Percentiles rank a stretch among this genome's conserved stretches.
Conservation (phyloP, 2,329 filamentous ascomycete genomes). For the Aureobasidium vineae region DNA sequence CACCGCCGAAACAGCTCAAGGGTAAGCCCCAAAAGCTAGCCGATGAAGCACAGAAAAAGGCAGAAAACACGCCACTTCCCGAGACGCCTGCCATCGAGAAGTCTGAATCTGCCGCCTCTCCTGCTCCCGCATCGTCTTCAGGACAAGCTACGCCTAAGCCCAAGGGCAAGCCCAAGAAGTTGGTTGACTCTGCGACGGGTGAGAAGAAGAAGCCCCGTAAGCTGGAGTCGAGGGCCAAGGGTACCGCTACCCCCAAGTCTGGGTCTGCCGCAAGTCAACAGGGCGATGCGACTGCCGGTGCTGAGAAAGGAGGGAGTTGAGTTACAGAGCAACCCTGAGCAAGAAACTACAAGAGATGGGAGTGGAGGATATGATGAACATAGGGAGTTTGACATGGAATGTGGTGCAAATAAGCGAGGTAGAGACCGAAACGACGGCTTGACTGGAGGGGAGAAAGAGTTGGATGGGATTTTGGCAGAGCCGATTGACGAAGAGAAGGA, state of each 20-base stretch:
- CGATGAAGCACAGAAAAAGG: constrained; percentile 18
- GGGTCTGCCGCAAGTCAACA: constrained; percentile 14
- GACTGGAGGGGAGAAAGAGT: neutral
- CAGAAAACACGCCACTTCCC: constrained; percentile 5
- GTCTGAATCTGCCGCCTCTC: constrained; percentile 2
- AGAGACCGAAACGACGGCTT: neutral
- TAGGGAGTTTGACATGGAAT: neutral
- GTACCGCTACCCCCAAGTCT: constrained; percentile 2
- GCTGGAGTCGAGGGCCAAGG: constrained; percentile 5
- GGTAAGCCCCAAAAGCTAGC: constrained; percentile 20
- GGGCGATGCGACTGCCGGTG: neutral
- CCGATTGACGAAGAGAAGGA: neutral
- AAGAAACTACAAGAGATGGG: neutral
- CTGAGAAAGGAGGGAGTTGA: constrained; percentile 21
- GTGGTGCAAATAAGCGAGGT: neutral
- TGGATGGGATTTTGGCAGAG: neutral
- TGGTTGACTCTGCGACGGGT: constrained; percentile 16
- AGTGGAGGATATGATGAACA: neutral
- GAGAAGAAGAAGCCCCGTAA: constrained; percentile 25
- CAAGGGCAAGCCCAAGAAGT: constrained; percentile 23
- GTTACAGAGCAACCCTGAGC: constrained; percentile 3
- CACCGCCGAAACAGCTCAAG: neutral
- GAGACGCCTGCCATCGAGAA: constrained; percentile 11
- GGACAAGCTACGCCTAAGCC: neutral
- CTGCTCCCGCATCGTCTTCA: constrained; percentile 7